Conservation (phyloP, 768 basidiomycete genomes). For the Lentinus brumalis region DNA sequence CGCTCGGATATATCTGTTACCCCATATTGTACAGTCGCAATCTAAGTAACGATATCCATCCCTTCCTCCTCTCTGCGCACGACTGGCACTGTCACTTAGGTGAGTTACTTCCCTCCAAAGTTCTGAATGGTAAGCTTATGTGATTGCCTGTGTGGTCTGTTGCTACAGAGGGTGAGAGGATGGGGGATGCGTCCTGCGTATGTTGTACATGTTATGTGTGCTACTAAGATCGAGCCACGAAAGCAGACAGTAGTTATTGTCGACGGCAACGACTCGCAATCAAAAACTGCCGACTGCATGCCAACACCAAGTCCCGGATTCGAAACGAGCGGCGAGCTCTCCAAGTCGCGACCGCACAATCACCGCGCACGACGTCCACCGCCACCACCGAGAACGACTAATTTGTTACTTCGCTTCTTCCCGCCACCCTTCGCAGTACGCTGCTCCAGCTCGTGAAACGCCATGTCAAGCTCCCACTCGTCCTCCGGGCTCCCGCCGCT, state of each 20-base stretch:
- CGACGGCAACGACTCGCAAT: too few species aligned
- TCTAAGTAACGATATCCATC: slow-evolving; percentile 2
- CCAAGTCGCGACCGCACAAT: slow-evolving; percentile 4
- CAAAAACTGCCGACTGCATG: too few species aligned
- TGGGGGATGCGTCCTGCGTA: slow-evolving; percentile 10
- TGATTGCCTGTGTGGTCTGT: slow-evolving; percentile 7
- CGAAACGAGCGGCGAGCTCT: too few species aligned
- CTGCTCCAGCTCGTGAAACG: slow-evolving; percentile 82
- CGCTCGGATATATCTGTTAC: neutral
- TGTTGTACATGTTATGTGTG: slow-evolving; percentile 11
- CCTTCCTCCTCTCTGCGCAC: neutral
- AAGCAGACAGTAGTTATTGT: too few species aligned
- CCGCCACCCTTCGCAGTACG: slow-evolving; percentile 43
- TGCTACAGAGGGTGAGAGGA: slow-evolving; percentile 16
- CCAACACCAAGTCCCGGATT: too few species aligned
- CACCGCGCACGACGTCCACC: slow-evolving; percentile 42
- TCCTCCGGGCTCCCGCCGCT: slow-evolving; percentile 46
- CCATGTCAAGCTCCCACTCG: slow-evolving; percentile 77
- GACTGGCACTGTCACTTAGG: too few species aligned
- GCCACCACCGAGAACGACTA: slow-evolving; percentile 74
- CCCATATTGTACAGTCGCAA: slow-evolving; percentile 3
- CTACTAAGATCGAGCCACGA: neutral
- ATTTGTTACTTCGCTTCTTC: slow-evolving; percentile 61
- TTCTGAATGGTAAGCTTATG: neutral
- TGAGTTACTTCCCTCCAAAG: neutral